phyloP scores from a whole-genome alignment of 1,284 basidiomycete genomes.

The Termitomyces sp. region DNA sequence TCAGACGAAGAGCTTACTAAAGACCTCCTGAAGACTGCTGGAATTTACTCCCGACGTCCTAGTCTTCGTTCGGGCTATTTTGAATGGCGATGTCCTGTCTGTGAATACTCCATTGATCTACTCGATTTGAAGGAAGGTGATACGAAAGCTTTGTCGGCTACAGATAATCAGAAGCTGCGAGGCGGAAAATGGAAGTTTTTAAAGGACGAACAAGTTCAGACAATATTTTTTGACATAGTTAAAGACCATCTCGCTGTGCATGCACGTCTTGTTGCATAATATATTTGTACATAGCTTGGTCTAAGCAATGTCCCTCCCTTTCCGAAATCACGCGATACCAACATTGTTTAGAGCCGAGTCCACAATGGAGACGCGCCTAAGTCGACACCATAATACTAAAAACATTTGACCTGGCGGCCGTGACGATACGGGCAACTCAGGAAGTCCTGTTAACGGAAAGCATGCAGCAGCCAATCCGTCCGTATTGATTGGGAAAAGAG shows the following conservation, averaged over 20 bases:
- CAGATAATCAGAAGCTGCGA: slow-evolving; percentile 13
- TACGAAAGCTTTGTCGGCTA: slow-evolving; percentile 10
- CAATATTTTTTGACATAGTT: slow-evolving; percentile 25
- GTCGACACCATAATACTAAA: not conserved
- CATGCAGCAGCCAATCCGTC: slow-evolving; percentile 41
- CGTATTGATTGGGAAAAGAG: slow-evolving; percentile 44
- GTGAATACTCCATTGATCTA: slow-evolving; percentile 27
- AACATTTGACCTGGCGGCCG: not conserved
- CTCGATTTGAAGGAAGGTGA: slow-evolving; percentile 19
- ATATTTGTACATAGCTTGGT: not conserved
- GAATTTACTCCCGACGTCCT: slow-evolving; percentile 27
- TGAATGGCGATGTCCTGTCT: slow-evolving; percentile 30
- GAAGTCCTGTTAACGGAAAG: slow-evolving; percentile 53
- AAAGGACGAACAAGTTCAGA: slow-evolving; percentile 24
- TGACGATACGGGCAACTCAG: slow-evolving; percentile 31
- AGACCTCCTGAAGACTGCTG: not conserved
- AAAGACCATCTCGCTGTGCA: slow-evolving; percentile 30
- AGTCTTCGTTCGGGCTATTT: slow-evolving; percentile 28
- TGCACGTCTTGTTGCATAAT: slow-evolving; percentile 10
- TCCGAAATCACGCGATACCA: not conserved
- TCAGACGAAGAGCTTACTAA: slow-evolving; percentile 24
- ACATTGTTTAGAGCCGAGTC: not conserved
- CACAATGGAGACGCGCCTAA: not conserved
- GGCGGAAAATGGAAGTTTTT: slow-evolving; percentile 27
- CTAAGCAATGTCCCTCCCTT: too few species aligned